phyloP scores from a whole-genome alignment of 345 rosid genomes.

The Erucastrum elatum region DNA sequence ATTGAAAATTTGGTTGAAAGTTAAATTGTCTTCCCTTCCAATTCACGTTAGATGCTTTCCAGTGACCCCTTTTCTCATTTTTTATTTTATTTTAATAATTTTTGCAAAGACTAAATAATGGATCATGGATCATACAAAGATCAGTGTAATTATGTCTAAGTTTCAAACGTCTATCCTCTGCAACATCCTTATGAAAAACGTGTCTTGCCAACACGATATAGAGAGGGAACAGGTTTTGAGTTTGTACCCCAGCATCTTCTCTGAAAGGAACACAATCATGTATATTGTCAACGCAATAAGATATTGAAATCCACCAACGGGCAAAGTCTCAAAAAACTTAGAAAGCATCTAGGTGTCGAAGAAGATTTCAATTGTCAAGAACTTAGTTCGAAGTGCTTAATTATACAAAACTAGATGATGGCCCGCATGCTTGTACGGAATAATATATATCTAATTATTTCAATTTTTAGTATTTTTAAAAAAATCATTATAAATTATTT shows the following conservation, averaged over 20 bases:
- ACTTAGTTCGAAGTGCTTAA: not conserved
- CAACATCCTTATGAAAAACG: not conserved
- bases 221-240: no score
- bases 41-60: not conserved
- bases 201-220: no score
- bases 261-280: not conserved
- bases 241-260: no score
- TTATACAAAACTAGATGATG: not conserved
- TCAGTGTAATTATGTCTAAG: not conserved
- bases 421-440: no score
- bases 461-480: no score
- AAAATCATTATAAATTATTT: no score
- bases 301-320: not conserved
- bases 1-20: not conserved
- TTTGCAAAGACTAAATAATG: not conserved
- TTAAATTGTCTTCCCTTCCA: not conserved
- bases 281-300: not conserved
- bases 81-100: no score
- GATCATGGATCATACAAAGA: not conserved
- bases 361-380: not conserved
- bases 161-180: not conserved
- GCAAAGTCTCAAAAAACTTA: not conserved
- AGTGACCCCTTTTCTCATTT: not conserved
- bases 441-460: no score
- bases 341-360: not conserved